phyloP scores from a whole-genome alignment of 2,329 filamentous ascomycete genomes.

The Penicillium sumatraense region DNA sequence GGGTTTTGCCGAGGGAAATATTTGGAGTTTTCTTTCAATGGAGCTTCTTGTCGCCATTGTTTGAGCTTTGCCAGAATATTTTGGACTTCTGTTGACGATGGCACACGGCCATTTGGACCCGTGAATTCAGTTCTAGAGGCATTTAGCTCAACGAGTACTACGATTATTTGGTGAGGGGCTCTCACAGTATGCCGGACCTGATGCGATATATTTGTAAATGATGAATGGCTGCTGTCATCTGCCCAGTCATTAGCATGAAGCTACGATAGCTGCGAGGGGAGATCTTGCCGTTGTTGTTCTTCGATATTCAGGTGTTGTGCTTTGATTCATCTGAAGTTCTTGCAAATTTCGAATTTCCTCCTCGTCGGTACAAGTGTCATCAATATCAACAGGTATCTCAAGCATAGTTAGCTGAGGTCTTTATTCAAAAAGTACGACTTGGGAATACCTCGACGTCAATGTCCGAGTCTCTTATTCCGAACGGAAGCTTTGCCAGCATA shows the following conservation, averaged over 20 bases:
- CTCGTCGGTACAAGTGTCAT: constrained; percentile 17
- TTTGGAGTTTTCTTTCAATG: constrained; percentile 11
- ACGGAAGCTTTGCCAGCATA: constrained; percentile 20
- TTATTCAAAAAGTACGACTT: neutral
- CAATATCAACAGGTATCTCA: constrained; percentile 18
- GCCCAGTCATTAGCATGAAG: neutral
- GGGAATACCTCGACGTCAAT: constrained; percentile 19
- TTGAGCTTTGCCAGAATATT: constrained; percentile 15
- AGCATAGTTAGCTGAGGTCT: neutral
- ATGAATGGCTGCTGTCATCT: constrained; percentile 26
- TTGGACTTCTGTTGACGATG: constrained; percentile 19
- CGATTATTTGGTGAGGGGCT: too few relatives aligned
- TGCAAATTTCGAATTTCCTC: constrained; percentile 17
- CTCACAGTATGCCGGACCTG: constrained; percentile 24
- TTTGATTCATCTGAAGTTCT: constrained; percentile 11
- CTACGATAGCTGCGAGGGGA: too few relatives aligned
- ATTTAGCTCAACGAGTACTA: neutral
- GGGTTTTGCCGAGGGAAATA: constrained; percentile 19
- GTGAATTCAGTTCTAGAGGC: constrained; percentile 13
- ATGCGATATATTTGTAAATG: constrained; percentile 24
- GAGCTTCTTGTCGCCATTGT: constrained; percentile 20
- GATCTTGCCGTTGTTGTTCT: neutral
- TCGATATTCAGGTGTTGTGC: neutral
- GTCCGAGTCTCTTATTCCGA: constrained; percentile 23
- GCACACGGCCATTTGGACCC: constrained; percentile 13